These are phyloP conservation scores for Boletus eberwhitei DNA, from an alignment of 768 basidiomycete species.

Conservation along the genomic window DNA sequence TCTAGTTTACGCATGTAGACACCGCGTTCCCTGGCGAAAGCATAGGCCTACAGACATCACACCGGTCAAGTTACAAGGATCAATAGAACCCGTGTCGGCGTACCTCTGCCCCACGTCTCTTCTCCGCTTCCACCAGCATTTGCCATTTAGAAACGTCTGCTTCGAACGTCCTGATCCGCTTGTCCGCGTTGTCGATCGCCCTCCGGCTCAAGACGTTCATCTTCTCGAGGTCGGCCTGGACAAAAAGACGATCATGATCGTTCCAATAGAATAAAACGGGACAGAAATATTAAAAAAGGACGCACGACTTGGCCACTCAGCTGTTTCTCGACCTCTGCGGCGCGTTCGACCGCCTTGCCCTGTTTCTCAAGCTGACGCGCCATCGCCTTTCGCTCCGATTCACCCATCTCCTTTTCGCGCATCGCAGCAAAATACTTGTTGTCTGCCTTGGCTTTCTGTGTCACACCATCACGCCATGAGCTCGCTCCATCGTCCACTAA, in stretches of 20 bases:
- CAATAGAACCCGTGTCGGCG: slow-evolving; percentile 1
- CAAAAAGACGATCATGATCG: neutral
- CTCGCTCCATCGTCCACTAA: too few species aligned
- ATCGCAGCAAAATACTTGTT: slow-evolving; percentile 92
- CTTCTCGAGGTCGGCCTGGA: slow-evolving; percentile 43
- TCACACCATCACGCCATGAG: neutral
- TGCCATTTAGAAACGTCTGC: slow-evolving; percentile 34
- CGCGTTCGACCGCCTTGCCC: slow-evolving; percentile 59
- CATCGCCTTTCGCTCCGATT: slow-evolving; percentile 68
- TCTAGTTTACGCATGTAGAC: slow-evolving; percentile 23
- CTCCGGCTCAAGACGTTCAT: slow-evolving; percentile 38
- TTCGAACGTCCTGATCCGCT: slow-evolving; percentile 30
- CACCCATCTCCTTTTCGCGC: slow-evolving; percentile 83
- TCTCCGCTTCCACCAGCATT: slow-evolving; percentile 37
- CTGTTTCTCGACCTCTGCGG: slow-evolving; percentile 60
- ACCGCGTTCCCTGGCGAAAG: slow-evolving; percentile 31
- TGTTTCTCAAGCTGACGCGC: slow-evolving; percentile 57
- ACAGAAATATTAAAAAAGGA: neutral
- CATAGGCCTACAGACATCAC: slow-evolving; percentile 24
- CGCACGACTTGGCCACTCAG: slow-evolving; percentile 60
- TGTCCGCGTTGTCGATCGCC: slow-evolving; percentile 26
- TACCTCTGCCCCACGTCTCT: slow-evolving; percentile 40
- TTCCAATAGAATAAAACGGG: neutral
- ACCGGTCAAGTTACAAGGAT: neutral
- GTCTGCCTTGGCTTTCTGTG: slow-evolving; percentile 90